Base-by-base conservation (phyloP, 345 rosid genomes). In the Rhodamnia argentea region DNA sequence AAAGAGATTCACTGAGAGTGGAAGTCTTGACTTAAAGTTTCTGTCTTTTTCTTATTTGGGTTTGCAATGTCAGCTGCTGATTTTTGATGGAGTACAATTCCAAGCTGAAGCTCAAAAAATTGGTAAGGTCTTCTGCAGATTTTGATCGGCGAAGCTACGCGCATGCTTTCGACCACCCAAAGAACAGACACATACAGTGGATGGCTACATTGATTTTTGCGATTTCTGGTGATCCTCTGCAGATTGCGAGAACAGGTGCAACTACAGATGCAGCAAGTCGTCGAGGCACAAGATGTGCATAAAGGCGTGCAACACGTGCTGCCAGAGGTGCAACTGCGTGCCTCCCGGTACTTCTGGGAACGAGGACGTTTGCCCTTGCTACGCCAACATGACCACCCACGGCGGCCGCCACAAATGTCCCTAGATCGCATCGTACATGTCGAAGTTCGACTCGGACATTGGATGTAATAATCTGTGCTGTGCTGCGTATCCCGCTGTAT, bases 251-350 rank as follows among this genome's bases (percentile, higher is more conserved):
- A 86, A 86, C 14, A 86, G 88, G 70, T 90, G 94, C 84, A 84
- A 86, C n/a, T 75, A 88, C 47, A 90, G 94, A 88, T 92, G 93
- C 93, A 91, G 93, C 85, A 84, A 85, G 83, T 59, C 92, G 53
- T 90, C 91, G 2, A 91, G 94, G 89, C 91, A 91, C 9, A 91
- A 91, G 78, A 76, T 90, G 89, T 92, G 94, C 89, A 87, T 84
- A 40, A 89, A 93, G 83, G 94, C 94, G 57, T 91, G 94, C 60
- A 90, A 89, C 82, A 91, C 93, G 6, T 92, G 94, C 84, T 92
- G 94, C 78, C 52, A 83, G 82, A 91, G 94, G 74, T 92, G 94
- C 88, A 87, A 90, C 56, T 92, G 94, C 56, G 94, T 93, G 29
- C 94, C 94, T 2, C 93, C 93, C 0, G 93, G 94, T 18, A 93